Evolutionary conservation across 2,329 filamentous ascomycete genomes (phyloP).

Genomic region (Diaporthe sp.): DNA sequence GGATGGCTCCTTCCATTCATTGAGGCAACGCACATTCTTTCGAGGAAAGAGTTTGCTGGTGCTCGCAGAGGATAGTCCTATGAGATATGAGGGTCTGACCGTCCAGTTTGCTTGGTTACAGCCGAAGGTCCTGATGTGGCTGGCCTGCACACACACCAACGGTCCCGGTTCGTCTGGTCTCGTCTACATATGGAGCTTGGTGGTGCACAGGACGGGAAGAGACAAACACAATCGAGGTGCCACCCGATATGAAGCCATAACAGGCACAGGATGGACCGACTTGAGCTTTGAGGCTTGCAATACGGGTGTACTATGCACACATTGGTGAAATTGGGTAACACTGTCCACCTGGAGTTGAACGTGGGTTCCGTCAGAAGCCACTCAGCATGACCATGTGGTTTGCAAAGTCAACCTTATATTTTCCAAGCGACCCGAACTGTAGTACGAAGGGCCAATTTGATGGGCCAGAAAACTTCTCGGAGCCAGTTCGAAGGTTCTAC

Average conservation of each 20-base stretch:
- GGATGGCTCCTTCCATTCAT: neutral
- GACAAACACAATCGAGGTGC: neutral
- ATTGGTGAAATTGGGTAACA: neutral
- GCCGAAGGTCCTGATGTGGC: neutral
- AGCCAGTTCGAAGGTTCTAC: neutral
- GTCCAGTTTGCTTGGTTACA: neutral
- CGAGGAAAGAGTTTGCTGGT: neutral
- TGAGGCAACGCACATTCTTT: neutral
- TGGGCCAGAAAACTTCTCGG: neutral
- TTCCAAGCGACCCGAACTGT: too few species aligned
- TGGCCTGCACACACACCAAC: neutral
- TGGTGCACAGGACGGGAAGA: conserved; percentile 1
- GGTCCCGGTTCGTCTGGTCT: neutral
- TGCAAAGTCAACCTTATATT: too few species aligned
- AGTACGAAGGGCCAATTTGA: neutral
- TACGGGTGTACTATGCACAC: neutral
- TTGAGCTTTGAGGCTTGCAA: neutral
- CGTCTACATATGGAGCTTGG: neutral
- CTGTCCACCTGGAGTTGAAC: neutral
- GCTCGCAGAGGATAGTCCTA: too few species aligned
- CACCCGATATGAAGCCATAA: neutral
- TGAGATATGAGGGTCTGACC: neutral
- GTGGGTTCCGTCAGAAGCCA: neutral
- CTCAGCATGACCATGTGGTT: too few species aligned
- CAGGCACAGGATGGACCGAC: neutral